Evolutionary conservation across 257 asterid genomes (phyloP), one percentile per base, ranked within the genome.

Genomic region (Eucommia ulmoides): DNA sequence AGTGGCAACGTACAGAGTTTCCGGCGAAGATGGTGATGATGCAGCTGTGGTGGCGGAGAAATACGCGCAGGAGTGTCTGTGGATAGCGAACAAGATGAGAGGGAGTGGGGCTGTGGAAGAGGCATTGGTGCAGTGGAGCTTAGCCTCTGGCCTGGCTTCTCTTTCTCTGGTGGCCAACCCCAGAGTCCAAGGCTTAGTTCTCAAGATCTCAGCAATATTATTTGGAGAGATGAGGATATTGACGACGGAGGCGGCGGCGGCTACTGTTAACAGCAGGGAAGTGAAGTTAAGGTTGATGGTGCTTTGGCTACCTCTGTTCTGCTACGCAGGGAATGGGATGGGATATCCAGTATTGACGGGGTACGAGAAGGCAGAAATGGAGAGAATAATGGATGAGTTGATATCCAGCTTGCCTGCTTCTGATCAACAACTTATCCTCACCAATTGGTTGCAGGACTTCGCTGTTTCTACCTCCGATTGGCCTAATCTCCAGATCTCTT

Each of bases 41-140:
- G 29, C 55, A 23, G 50, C 54, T 44, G 25, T 66, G 60, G 56
- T 48, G 23, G 64, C 67, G 6, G 72, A 66, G 64, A 61, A 66
- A 24, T 56, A 66, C 18, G 72, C 67, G 8, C 67, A 66, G 15
- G 72, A 60, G 44, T 46, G 60, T 33, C 45, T 66, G 11, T 66
- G 72, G 72, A 50, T 61, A 17, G 52, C 72, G 2, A 66, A 49
- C 35, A 66, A 66, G 64, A 66, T 66, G 72, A 45, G 51, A 2
- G 49, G 22, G 9, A 60, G 67, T 3, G 67, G 67, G 1, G 64
- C 52, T 2, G 61, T 51, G 33, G 67, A 66, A 20, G 72, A 66
- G 21, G 67, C 60, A 15, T 42, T 60, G 33, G 67, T 35, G 56
- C 67, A 66, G 19, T 66, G 72, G 72, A 66, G 61, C 45, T 35